Conservation (phyloP, 768 basidiomycete species). For the Suillus plorans region DNA sequence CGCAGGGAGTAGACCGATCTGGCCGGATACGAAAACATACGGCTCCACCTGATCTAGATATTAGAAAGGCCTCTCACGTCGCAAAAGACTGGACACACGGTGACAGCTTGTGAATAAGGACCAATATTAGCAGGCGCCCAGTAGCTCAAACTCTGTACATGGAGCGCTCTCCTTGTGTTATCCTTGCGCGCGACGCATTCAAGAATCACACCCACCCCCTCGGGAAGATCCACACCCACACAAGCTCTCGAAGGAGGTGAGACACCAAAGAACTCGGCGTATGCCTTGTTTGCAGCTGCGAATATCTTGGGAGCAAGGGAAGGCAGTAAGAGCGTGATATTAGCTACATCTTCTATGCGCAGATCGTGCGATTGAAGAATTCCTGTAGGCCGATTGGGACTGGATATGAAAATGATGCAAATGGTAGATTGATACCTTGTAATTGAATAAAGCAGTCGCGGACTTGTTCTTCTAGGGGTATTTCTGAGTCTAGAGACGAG, state of each 20-base stretch:
- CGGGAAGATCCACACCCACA: conserved; percentile 73
- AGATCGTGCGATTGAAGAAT: not conserved
- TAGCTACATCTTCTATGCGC: conserved; percentile 32
- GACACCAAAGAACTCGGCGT: conserved; percentile 79
- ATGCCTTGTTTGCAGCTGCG: conserved; percentile 70
- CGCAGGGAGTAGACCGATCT: conserved; percentile 87
- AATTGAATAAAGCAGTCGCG: conserved; percentile 62
- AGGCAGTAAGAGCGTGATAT: conserved; percentile 81
- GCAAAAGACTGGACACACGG: conserved; percentile 46
- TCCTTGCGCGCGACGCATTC: conserved; percentile 69
- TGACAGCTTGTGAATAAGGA: conserved; percentile 93
- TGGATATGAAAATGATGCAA: not conserved
- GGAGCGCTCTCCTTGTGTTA: conserved; percentile 64
- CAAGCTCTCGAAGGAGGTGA: conserved; percentile 97
- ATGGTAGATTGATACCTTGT: conserved; percentile 42
- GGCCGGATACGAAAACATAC: conserved; percentile 88
- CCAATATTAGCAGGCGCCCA: conserved; percentile 99
- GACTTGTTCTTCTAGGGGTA: conserved; percentile 72
- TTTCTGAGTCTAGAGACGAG: conserved; percentile 15
- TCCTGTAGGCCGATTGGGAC: not conserved
- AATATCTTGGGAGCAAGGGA: conserved; percentile 72
- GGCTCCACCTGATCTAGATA: conserved; percentile 56
- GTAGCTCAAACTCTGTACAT: conserved; percentile 95
- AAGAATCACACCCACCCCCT: conserved; percentile 55
- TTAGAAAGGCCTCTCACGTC: not conserved